Base-by-base conservation (phyloP, 2,329 filamentous ascomycete genomes). In the Hypoxylon sp. region DNA sequence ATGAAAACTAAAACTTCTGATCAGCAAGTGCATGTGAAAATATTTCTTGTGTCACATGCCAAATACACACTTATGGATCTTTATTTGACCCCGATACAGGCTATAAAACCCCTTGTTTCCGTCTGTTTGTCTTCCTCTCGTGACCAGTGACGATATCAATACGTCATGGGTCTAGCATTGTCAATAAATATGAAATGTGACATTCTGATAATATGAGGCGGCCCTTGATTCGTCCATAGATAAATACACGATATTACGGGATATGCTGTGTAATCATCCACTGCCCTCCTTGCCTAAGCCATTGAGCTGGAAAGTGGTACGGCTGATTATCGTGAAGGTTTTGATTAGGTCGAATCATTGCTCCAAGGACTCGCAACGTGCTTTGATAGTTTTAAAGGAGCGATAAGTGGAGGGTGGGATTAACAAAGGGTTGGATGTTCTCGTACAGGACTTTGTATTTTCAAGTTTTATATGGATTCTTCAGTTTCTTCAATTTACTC, bases 211-310 rank as follows among this genome's bases (percentile, higher is more conserved):
- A 43, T 43, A 43, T 43, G 38, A 19, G 7, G 38, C 2, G 3
- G 38, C 11, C 17, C 38, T 43, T 43, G 38, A 43, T 43, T 43
- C 38, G 38, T 43, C 17, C 17, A 11, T 43, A 43, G 17, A 9
- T 43, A n/a, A 11, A 11, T 17, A 43, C 38, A 43, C 38, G 38
- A 43, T n/a, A 38, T 38, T n/a, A n/a, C 14, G 11, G 34, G 4
- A 38, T 43, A 43, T 43, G 38, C 17, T 43, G 38, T 43, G 38
- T 43, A 43, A 43, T 21, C 38, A 11, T 19, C 38, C 17, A 43
- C 38, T 9, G 17, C 38, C 17, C 17, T 43, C 38, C 38, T 11
- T 43, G 38, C 17, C 17, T 43, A 19, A 11, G 17, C 17, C 17
- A 21, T 43, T 21, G 38, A 43, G 5, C 7, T 5, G 19, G 17